Percentiles rank a stretch among this genome's conserved stretches.
phyloP scores from a whole-genome alignment of 164 flowering plant species.

The Chloranthus sessilifolius region DNA sequence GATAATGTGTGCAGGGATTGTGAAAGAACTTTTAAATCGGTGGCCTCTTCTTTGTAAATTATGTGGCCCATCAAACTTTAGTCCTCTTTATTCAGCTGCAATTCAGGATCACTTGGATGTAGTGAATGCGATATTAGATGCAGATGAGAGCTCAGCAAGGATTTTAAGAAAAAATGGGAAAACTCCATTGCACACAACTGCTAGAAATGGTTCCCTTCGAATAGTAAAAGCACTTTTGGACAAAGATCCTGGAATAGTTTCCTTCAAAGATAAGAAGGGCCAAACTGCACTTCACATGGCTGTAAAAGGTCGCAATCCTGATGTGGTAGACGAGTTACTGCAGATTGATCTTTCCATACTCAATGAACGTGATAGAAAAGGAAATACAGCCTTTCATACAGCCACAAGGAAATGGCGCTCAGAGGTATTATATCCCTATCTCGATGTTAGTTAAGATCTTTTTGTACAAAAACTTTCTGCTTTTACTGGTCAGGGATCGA shows the following conservation, averaged over 20 bases:
- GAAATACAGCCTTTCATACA: slow-evolving; percentile 79
- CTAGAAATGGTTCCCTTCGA: slow-evolving; percentile 52
- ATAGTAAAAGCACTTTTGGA: slow-evolving; percentile 64
- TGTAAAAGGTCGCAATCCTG: slow-evolving; percentile 67
- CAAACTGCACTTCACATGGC: slow-evolving; percentile 98
- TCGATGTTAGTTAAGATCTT: no score
- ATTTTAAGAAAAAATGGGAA: slow-evolving; percentile 89
- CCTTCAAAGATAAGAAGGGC: slow-evolving; percentile 85
- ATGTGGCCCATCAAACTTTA: slow-evolving; percentile 68
- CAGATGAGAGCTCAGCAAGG: slow-evolving; percentile 42
- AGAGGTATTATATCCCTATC: no score
- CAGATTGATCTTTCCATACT: slow-evolving; percentile 53
- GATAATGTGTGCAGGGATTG: slow-evolving; percentile 66
- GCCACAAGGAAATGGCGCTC: slow-evolving; percentile 80
- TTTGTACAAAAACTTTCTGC: no score
- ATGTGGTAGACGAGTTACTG: slow-evolving; percentile 63
- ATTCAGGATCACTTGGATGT: slow-evolving; percentile 62
- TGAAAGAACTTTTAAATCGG: slow-evolving; percentile 46
- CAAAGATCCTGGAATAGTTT: slow-evolving; percentile 55
- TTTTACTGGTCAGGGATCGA: no score
- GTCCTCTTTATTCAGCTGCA: slow-evolving; percentile 85
- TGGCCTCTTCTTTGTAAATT: slow-evolving; percentile 75
- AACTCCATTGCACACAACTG: slow-evolving; percentile 73
- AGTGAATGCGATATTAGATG: slow-evolving; percentile 70
- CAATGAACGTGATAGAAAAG: slow-evolving; percentile 81